phyloP scores from a whole-genome alignment of 2,329 filamentous ascomycete genomes.

The Coleophoma cylindrospora region DNA sequence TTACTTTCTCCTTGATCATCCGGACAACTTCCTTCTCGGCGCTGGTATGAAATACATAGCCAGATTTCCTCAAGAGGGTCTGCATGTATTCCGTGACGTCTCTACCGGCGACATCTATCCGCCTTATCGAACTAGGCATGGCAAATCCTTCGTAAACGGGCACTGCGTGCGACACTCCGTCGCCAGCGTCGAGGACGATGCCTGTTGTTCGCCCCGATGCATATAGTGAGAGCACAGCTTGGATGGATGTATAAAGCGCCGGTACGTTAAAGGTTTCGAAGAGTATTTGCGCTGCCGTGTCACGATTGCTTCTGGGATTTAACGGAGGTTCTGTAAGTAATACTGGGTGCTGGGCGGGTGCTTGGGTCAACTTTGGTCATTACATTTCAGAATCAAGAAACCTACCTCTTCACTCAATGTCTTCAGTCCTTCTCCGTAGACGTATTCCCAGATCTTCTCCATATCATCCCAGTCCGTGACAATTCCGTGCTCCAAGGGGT shows the following conservation, averaged over 20 bases:
- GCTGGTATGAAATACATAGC: conserved; percentile 93
- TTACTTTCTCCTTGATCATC: conserved; percentile 91
- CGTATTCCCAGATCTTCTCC: conserved; percentile 98
- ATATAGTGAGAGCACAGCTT: conserved; percentile 93
- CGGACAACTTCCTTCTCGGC: conserved; percentile 99
- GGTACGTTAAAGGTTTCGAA: conserved; percentile 99
- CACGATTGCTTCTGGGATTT: conserved; percentile 92
- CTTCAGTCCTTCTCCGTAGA: conserved; percentile 94
- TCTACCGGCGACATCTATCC: conserved; percentile 92
- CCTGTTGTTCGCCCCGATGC: conserved; percentile 94
- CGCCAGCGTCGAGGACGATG: conserved; percentile 90
- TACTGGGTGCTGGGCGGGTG: conserved; percentile 69
- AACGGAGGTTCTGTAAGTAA: conserved; percentile 93
- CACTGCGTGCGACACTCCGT: conserved; percentile 95
- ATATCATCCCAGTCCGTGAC: conserved; percentile 99
- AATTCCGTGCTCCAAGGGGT: conserved; percentile 94
- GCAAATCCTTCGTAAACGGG: conserved; percentile 98
- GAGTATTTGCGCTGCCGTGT: conserved; percentile 92
- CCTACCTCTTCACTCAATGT: conserved; percentile 91
- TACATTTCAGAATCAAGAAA: conserved; percentile 1
- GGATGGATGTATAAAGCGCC: conserved; percentile 92
- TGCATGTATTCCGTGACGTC: conserved; percentile 97
- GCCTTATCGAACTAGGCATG: conserved; percentile 88
- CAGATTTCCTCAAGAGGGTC: conserved; percentile 82
- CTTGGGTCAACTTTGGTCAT: neutral